Evolutionary conservation across 2,329 filamentous ascomycete genomes (phyloP), one percentile per base, ranked within the genome.

Genomic region (Ascochyta lentis): DNA sequence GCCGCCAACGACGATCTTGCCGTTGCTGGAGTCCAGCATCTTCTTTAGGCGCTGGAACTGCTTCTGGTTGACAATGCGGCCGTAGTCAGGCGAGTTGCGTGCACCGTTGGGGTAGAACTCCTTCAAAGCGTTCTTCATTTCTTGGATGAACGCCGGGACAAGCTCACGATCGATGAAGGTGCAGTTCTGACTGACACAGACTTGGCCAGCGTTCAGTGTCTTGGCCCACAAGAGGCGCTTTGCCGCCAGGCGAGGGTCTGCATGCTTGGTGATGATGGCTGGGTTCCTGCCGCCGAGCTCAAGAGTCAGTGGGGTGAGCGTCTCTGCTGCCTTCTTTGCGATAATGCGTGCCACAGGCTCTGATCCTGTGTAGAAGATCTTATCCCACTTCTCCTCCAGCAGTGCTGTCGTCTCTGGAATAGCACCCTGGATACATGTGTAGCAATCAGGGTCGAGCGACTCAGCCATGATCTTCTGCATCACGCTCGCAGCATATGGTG

Each of bases 281-380:
- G 95, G 95, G 79, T 98, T 98, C 62, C 86, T 83, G 58, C 95
- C 95, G 56, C 95, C 95, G 42, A 99, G 86, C 80, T 99, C 95
- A 43, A 98, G 86, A 9, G 88, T 85, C 22, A 96, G 88, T 0
- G 95, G 95, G 0, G 95, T 98, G 58, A 83, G 73, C 0, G 80
- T 82, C 69, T 82, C 80, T 2, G 80, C 80, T 1, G 80, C 80
- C 69, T 81, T 82, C 75, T 81, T 81, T 13, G 80, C 78, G 54
- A 83, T 80, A 64, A 83, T 83, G 22, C 70, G 81, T 43, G 91
- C 95, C 16, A 97, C 92, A 26, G 74, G 79, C 48, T 84, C 83
- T 68, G 87, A 88, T 50, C 95, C 95, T 1, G 95, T 99, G 80
- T 96, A 99, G 81, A 95, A 93, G 70, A 99, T 96, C 84, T 97